Conservation (phyloP, 2,329 filamentous ascomycete species). For the Penicillium olsonii region DNA sequence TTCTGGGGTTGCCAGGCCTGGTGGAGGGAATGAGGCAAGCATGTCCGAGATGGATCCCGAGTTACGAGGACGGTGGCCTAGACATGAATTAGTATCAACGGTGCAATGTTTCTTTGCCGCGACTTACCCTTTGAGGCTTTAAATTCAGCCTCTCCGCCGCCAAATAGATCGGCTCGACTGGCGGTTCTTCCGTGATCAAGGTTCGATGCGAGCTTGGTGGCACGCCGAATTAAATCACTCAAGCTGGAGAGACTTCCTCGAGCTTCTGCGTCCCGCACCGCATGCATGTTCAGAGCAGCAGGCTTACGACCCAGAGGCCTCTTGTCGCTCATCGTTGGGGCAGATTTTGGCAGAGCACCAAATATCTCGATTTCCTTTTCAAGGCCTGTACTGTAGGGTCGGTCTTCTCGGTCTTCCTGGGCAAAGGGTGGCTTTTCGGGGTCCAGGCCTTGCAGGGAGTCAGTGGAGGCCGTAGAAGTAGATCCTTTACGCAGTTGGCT, state of each 20-base stretch:
- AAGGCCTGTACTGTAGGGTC: slow-evolving; percentile 12
- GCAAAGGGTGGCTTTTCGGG: slow-evolving; percentile 38
- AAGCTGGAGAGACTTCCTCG: slow-evolving; percentile 90
- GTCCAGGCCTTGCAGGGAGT: slow-evolving; percentile 23
- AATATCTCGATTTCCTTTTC: slow-evolving; percentile 26
- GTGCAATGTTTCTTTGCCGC: background rate
- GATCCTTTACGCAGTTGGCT: slow-evolving; percentile 13
- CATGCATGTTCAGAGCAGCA: slow-evolving; percentile 77
- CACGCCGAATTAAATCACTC: slow-evolving; percentile 84
- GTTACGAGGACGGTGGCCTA: slow-evolving; percentile 34
- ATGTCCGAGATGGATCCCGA: slow-evolving; percentile 64
- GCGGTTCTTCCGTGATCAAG: slow-evolving; percentile 78
- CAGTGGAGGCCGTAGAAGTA: slow-evolving; percentile 22
- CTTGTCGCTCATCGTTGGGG: slow-evolving; percentile 43
- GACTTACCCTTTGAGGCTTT: slow-evolving; percentile 30
- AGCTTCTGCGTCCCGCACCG: slow-evolving; percentile 76
- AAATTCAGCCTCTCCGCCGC: slow-evolving; percentile 35
- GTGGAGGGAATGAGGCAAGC: slow-evolving; percentile 65
- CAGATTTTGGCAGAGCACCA: slow-evolving; percentile 25
- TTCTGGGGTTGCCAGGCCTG: slow-evolving; percentile 53
- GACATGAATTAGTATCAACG: slow-evolving; percentile 3
- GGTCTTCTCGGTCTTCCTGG: slow-evolving; percentile 17
- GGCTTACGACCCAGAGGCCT: slow-evolving; percentile 53
- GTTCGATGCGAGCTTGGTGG: slow-evolving; percentile 81
- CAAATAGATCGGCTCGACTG: slow-evolving; percentile 53